Evolutionary conservation across 2,329 filamentous ascomycete genomes (phyloP), one percentile per base, ranked within the genome.

Genomic region (Cadophora gregata): DNA sequence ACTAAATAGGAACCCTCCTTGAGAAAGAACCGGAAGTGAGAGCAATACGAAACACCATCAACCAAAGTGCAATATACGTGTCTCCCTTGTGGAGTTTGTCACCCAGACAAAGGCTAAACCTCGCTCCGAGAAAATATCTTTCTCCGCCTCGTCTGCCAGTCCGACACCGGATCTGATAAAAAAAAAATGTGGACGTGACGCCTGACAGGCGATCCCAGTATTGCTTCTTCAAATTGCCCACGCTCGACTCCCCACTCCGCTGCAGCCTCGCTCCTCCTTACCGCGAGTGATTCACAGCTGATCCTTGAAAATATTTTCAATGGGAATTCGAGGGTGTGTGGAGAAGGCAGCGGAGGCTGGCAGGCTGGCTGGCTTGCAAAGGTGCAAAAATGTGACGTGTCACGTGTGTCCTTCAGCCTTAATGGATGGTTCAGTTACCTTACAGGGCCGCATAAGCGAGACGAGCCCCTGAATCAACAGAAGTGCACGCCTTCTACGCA

Each of bases 241-340:
- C 21, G 56, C 47, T 29, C 19, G n/a, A 25, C 42, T 59, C 65
- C 65, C 45, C 60, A 51, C 59, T 51, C 25, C 16, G 36, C 48
- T 53, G 59, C 29, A 62, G 59, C 19, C 59, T 51, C 45, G 29
- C 21, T 48, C 56, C 42, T 51, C 10, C 58, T 36, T 56, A 24
- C 38, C 47, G 27, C 63, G 66, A 48, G 63, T 48, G 62, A 63
- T 68, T 65, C 65, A 42, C 38, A 63, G 50, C 31, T 25, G 47
- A 60, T 47, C 61, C 65, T 64, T 66, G 68, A 70, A 67, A 70
- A 70, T 47, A 70, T 68, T 70, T 70, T 62, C 65, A 66, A 70
- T 66, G 59, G 33, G 55, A 62, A 67, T 56, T 51, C 61, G 36
- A 42, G 33, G 59, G 48, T 33, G 51, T 51, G 59, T 64, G 51